These are phyloP conservation scores for Phragmites australis DNA, from an alignment of 176 grass and related monocot species.

Conservation along the genomic window DNA sequence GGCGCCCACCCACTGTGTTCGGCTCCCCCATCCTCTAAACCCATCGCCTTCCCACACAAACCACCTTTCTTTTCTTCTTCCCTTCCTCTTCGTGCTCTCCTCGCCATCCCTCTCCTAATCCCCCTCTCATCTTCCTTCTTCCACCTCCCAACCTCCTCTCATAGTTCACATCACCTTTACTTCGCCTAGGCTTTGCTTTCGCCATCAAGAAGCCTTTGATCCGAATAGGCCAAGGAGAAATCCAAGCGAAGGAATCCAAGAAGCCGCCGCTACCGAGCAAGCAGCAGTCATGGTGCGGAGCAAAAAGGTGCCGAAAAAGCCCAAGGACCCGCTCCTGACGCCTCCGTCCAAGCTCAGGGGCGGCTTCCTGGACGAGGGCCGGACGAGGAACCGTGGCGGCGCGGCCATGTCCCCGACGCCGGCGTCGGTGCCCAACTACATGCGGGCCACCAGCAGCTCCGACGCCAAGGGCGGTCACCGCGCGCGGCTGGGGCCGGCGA, in stretches of 20 bases:
- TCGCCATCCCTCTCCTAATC: constrained; percentile 5
- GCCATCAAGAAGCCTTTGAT: constrained; percentile 8
- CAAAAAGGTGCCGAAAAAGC: constrained; percentile 57
- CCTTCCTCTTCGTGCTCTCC: not conserved
- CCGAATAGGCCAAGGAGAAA: constrained; percentile 16
- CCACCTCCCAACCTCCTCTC: constrained; percentile 15
- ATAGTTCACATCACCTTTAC: constrained; percentile 46
- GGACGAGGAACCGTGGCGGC: constrained; percentile 49
- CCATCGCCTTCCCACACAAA: constrained; percentile 21
- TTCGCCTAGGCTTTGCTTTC: constrained; percentile 15
- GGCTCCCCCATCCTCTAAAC: not conserved
- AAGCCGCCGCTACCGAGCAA: not conserved
- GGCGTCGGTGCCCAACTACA: constrained; percentile 74
- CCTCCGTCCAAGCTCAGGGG: constrained; percentile 50
- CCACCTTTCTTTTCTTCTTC: not conserved
- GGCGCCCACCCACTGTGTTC: constrained; percentile 48
- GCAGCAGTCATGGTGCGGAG: constrained; percentile 75
- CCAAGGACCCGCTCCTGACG: constrained; percentile 47
- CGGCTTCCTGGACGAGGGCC: constrained; percentile 13
- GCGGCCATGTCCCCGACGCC: constrained; percentile 37
- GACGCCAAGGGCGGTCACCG: constrained; percentile 60
- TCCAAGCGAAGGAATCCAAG: not conserved
- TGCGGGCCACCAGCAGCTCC: constrained; percentile 79
- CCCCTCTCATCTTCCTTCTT: not conserved
- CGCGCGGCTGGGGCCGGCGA: not conserved